Conservation (phyloP, 2,329 filamentous ascomycete species). For the Raffaelea deltoideospora region DNA sequence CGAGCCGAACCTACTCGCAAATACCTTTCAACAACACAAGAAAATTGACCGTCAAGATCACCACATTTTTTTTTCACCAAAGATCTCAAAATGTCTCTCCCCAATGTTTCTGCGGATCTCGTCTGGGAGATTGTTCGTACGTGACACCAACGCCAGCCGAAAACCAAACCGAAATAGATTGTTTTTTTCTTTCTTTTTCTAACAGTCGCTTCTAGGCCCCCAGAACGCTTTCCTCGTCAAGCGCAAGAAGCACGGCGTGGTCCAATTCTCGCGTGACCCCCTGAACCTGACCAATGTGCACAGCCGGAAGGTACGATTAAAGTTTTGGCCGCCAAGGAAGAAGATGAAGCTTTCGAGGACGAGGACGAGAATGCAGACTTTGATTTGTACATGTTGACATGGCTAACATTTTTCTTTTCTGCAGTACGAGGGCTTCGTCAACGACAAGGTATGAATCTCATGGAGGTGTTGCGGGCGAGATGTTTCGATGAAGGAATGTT, state of each 20-base stretch:
- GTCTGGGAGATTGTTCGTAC: conserved; percentile 92
- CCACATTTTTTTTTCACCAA: conserved; percentile 1
- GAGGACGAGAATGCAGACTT: neutral
- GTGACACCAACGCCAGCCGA: conserved; percentile 24
- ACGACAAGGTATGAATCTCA: conserved; percentile 74
- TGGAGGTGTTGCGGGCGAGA: no score
- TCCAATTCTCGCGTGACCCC: conserved; percentile 86
- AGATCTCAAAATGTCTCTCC: conserved; percentile 32
- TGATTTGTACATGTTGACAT: neutral
- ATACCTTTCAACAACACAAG: no score
- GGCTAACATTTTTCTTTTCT: neutral
- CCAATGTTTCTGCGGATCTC: conserved; percentile 77
- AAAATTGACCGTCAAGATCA: no score
- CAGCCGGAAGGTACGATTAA: conserved; percentile 60
- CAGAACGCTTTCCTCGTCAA: conserved; percentile 89
- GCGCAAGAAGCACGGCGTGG: conserved; percentile 63
- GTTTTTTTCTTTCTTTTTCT: no score
- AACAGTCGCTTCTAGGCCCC: conserved; percentile 46
- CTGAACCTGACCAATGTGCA: conserved; percentile 88
- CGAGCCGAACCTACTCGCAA: no score
- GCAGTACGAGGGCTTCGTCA: conserved; percentile 83
- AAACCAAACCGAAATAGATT: no score
- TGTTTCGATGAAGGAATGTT: no score
- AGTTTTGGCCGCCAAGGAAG: neutral
- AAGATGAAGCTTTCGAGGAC: conserved; percentile 8